These are phyloP conservation scores for Epichloe gansuensis DNA, from an alignment of 2,329 filamentous ascomycete species.

Conservation along the genomic window DNA sequence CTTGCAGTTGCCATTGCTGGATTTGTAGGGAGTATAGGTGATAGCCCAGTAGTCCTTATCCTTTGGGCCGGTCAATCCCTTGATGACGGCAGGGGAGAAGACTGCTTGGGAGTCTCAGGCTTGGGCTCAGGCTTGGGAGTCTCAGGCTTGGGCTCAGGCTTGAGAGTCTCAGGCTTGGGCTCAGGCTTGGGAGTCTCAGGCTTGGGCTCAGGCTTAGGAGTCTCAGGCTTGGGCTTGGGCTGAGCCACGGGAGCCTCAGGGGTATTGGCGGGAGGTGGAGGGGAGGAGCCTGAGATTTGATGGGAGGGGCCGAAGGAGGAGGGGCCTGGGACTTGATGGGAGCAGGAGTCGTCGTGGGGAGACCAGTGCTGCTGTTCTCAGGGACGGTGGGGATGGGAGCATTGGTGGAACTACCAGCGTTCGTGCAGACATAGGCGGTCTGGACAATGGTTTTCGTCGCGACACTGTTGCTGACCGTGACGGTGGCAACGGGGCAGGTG, in stretches of 20 bases:
- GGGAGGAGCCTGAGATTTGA: not conserved
- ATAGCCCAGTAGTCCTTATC: slow-evolving; percentile 54
- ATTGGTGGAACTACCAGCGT: slow-evolving; percentile 64
- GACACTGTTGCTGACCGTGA: no score
- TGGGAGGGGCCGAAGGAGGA: not conserved
- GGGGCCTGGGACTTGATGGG: slow-evolving; percentile 12
- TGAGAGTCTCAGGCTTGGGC: no score
- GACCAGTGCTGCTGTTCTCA: slow-evolving; percentile 20
- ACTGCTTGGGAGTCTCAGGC: slow-evolving; percentile 5
- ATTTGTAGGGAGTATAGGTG: slow-evolving; percentile 66
- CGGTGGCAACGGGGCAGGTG: slow-evolving; percentile 53
- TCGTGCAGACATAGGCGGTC: slow-evolving; percentile 63
- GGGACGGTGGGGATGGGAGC: slow-evolving; percentile 49
- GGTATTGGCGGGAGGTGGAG: not conserved
- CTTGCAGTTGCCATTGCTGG: slow-evolving; percentile 52
- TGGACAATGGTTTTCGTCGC: slow-evolving; percentile 37
- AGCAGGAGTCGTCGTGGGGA: slow-evolving; percentile 21
- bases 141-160: no score
- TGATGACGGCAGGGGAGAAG: slow-evolving; percentile 5
- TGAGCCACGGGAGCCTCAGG: slow-evolving; percentile 5
- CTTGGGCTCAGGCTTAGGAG: slow-evolving; percentile 7
- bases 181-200: not conserved
- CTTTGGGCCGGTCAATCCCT: slow-evolving; percentile 21
- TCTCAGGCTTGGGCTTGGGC: slow-evolving; percentile 8
- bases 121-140: slow-evolving; percentile 11